Evolutionary conservation across 2,329 filamentous ascomycete genomes (phyloP), one percentile per base, ranked within the genome.

Genomic region (Cladosporium sp.): DNA sequence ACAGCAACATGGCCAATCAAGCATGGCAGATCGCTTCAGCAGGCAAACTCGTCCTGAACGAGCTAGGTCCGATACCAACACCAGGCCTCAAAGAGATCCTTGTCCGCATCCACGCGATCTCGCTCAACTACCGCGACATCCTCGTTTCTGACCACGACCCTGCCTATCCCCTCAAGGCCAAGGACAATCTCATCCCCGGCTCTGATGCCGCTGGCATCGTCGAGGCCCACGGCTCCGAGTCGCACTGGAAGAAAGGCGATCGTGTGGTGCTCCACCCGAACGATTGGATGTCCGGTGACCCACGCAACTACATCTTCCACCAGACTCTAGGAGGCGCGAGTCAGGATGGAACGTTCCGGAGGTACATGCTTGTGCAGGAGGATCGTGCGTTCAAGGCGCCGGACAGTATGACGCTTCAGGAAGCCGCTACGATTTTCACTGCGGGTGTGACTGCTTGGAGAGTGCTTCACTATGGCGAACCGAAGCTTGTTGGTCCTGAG

Each of bases 161-260:
- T 18, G 15, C 44, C 18, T 72, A 72, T 55, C 69, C 71, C 12
- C 8, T 68, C 30, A 61, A 12, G 6, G 60, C 66, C 52, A 71
- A 71, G 24, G 59, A 64, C 5, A 65, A 71, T 47, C 72, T 90
- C n/a, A 85, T 91, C 1, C 88, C 88, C 24, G 57, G 34, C 21
- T n/a, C 57, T 41, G 89, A 92, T 76, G 90, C 90, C 82, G 89
- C 87, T 76, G 89, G 89, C 51, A 80, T 82, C 18, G 80, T 91
- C 62, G 78, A 85, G 4, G 74, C 80, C 15, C 71, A 83, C 32
- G 85, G 85, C 38, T 71, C 64, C 8, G 59, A 32, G n/a, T 70
- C 69, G 7, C 81, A 64, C 75, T 80, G 71, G 71, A 68, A 65
- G 58, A 55, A 59, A 18, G 88, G 89, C 67, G 86, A 90, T 65